Conservation (phyloP, 2,329 filamentous ascomycete genomes). For the Plectosphaerella cucumerina region DNA sequence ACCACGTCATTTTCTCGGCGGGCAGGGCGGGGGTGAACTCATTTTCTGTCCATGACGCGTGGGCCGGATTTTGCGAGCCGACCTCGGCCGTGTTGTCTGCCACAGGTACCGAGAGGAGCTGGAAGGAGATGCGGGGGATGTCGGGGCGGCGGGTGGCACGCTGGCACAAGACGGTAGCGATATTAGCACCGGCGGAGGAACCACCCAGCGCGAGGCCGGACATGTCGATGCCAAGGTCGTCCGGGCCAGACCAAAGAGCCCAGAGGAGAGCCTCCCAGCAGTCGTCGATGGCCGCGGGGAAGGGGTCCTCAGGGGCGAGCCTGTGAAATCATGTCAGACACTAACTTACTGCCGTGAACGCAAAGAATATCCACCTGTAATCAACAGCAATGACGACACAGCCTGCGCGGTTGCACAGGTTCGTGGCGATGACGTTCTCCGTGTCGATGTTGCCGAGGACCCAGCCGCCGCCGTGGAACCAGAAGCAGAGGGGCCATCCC, state of each 20-base stretch:
- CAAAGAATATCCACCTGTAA: conserved; percentile 37
- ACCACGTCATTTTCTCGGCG: conserved; percentile 57
- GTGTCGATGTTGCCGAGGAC: conserved; percentile 54
- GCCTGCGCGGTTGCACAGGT: conserved; percentile 43
- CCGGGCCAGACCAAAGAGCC: conserved; percentile 23
- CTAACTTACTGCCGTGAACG: no score
- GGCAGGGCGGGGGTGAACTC: conserved; percentile 48
- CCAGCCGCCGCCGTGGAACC: conserved; percentile 57
- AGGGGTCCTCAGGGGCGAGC: conserved; percentile 53
- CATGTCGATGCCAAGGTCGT: conserved; percentile 32
- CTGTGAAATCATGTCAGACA: conserved; percentile 21
- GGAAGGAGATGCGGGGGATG: conserved; percentile 26
- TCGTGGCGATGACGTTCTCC: conserved; percentile 53
- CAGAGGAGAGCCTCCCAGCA: conserved; percentile 52
- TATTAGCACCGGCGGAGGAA: conserved; percentile 45
- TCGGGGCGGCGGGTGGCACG: conserved; percentile 34
- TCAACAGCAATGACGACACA: conserved; percentile 53
- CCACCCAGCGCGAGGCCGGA: conserved; percentile 36
- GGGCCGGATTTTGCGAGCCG: conserved; percentile 25
- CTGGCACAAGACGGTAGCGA: conserved; percentile 48
- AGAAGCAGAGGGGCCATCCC: conserved; percentile 54
- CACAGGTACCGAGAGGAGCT: conserved; percentile 54
- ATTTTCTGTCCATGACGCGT: conserved; percentile 44
- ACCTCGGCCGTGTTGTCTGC: conserved; percentile 55
- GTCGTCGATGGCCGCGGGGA: conserved; percentile 53